Evolutionary conservation across 148 eudicot genomes (phyloP).

Genomic region (Cornus florida): DNA sequence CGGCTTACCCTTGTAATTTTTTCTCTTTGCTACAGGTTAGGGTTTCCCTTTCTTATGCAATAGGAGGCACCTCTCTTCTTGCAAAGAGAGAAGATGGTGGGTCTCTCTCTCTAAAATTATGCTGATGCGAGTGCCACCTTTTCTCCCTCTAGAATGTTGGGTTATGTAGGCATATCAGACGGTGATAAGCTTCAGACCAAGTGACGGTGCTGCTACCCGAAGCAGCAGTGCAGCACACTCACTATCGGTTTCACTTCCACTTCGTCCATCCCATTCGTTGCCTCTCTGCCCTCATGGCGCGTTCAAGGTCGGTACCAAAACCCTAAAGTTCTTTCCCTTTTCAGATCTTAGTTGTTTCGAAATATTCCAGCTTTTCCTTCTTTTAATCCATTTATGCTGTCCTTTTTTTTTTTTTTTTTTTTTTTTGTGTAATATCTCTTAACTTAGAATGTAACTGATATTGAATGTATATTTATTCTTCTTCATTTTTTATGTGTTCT

Average conservation of each 20-base stretch:
- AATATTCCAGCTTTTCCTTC: neutral
- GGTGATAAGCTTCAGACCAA: conserved; percentile 80
- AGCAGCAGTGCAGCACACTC: conserved; percentile 46
- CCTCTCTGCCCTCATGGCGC: conserved; percentile 41
- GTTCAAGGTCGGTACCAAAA: conserved; percentile 35
- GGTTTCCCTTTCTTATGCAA: no score
- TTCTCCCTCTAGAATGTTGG: neutral
- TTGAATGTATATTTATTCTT: neutral
- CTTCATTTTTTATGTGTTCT: neutral
- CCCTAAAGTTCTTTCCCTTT: neutral
- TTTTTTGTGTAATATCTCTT: neutral
- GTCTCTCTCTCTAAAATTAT: no score
- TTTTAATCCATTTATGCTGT: neutral
- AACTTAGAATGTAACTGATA: neutral
- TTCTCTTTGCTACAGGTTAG: no score
- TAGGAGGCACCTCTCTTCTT: no score
- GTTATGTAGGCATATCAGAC: conserved; percentile 82
- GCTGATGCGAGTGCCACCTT: no score
- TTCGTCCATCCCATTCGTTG: conserved; percentile 19
- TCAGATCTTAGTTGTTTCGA: conserved; percentile 5
- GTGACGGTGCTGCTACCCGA: conserved; percentile 61
- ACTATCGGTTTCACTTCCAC: neutral
- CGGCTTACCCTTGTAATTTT: no score
- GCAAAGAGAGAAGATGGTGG: no score
- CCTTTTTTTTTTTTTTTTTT: neutral